A percentile compares a stretch with the other conserved stretches of the same genome.
phyloP scores from a whole-genome alignment of 2,329 filamentous ascomycete genomes.

The Cordyceps tenuipes region DNA sequence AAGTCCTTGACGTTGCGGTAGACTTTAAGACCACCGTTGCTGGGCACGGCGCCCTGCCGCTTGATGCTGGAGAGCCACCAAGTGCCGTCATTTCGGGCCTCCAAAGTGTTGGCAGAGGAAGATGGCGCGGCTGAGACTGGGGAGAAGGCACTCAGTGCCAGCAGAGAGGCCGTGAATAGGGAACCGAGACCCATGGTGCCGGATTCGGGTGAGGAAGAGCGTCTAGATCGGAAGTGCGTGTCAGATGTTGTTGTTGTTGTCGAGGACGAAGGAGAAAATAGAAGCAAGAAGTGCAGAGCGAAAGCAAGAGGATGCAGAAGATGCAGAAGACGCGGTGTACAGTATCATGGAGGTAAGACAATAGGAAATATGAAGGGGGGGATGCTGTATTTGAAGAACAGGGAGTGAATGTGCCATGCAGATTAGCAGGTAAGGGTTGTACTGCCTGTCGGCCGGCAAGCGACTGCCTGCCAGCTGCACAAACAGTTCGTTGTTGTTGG shows the following conservation, averaged over 20 bases:
- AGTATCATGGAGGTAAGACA: constrained; percentile 4
- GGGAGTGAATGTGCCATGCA: not conserved
- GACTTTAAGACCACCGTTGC: constrained; percentile 54
- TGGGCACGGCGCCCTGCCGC: constrained; percentile 57
- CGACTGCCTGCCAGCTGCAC: constrained; percentile 2
- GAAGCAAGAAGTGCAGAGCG: not conserved
- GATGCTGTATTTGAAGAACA: not conserved
- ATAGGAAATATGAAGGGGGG: constrained; percentile 1
- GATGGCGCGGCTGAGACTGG: constrained; percentile 12
- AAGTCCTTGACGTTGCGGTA: constrained; percentile 73
- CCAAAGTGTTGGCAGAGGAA: constrained; percentile 4
- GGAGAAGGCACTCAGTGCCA: constrained; percentile 10
- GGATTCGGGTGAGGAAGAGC: not conserved
- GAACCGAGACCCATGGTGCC: constrained; percentile 10
- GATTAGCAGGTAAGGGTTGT: not conserved
- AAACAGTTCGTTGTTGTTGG: not conserved
- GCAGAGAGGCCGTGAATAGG: constrained; percentile 11
- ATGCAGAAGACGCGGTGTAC: not conserved
- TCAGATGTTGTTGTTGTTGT: not conserved
- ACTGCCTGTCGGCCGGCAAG: not conserved
- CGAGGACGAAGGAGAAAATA: not conserved
- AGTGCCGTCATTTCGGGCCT: constrained; percentile 20
- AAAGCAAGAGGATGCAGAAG: not conserved
- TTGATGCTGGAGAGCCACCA: constrained; percentile 69
- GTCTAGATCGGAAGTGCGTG: not conserved